phyloP scores from a whole-genome alignment of 2,329 filamentous ascomycete species.

The Colletotrichum euphorbiae region DNA sequence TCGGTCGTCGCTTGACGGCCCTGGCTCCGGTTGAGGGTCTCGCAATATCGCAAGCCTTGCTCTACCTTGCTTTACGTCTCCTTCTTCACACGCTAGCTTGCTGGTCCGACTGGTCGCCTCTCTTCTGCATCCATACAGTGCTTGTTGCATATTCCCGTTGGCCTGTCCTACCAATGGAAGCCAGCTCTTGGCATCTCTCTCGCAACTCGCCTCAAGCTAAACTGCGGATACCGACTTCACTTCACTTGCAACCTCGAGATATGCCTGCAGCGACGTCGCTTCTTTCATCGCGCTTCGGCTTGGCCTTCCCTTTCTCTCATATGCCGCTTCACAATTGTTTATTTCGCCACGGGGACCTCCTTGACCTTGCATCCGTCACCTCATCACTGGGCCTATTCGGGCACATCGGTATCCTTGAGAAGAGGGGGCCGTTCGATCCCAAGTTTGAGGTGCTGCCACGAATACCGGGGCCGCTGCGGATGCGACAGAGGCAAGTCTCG shows the following conservation, averaged over 20 bases:
- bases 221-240: neutral
- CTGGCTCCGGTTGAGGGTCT: constrained; percentile 22
- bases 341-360: neutral
- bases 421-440: constrained; percentile 10
- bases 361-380: neutral
- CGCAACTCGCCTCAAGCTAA: neutral
- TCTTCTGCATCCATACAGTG: no score
- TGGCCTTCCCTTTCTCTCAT: neutral
- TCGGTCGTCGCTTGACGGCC: constrained; percentile 15
- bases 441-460: constrained; percentile 2
- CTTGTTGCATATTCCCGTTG: no score
- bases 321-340: neutral
- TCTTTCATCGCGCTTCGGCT: neutral
- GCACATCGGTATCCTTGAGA: constrained; percentile 1
- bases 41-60: constrained; percentile 11
- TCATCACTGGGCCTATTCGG: neutral
- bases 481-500: neutral
- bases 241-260: neutral
- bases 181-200: no score
- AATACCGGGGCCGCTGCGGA: constrained; percentile 4
- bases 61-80: neutral
- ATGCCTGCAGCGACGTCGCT: neutral
- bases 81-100: neutral
- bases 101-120: no score
- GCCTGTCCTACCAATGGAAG: no score